Percentiles rank a stretch among this genome's conserved stretches.
phyloP scores from a whole-genome alignment of 2,329 filamentous ascomycete genomes.

The Arthrocladium fulminans region DNA sequence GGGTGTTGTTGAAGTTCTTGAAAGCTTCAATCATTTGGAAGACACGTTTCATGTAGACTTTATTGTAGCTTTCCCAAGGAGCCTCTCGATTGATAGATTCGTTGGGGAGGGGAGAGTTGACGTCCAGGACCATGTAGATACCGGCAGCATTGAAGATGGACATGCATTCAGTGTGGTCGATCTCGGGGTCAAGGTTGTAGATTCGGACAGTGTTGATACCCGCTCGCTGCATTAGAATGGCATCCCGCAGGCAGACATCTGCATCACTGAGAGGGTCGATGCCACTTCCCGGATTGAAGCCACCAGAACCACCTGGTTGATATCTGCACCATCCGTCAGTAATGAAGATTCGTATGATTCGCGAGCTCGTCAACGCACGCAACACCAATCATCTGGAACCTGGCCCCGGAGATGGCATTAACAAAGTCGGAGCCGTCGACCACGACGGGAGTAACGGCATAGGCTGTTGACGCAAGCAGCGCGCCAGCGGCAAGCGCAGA shows the following conservation, averaged over 20 bases:
- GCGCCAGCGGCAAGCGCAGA: conserved; percentile 28
- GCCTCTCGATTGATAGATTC: conserved; percentile 49
- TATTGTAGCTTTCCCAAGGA: conserved; percentile 48
- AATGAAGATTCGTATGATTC: neutral
- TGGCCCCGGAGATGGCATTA: conserved; percentile 47
- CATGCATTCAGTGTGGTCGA: conserved; percentile 54
- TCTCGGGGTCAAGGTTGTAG: conserved; percentile 53
- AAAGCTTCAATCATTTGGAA: conserved; percentile 59
- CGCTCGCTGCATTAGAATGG: conserved; percentile 53
- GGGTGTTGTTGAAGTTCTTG: conserved; percentile 56
- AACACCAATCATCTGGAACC: conserved; percentile 55
- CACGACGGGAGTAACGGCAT: conserved; percentile 48
- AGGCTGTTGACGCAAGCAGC: conserved; percentile 37
- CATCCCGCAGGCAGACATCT: conserved; percentile 53
- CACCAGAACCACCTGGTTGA: conserved; percentile 54
- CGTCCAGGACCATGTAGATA: conserved; percentile 58
- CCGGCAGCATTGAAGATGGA: conserved; percentile 58
- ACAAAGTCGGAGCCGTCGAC: conserved; percentile 54
- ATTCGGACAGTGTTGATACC: conserved; percentile 58
- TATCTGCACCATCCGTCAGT: conserved; percentile 35
- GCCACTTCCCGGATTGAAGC: conserved; percentile 42
- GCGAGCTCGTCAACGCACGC: conserved; percentile 39
- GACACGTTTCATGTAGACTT: conserved; percentile 48
- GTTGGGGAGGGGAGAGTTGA: conserved; percentile 52
- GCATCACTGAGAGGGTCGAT: conserved; percentile 50